Evolutionary conservation across 2,329 filamentous ascomycete species (phyloP), one percentile per base, ranked within the genome.

Genomic region (Nemania sp.): DNA sequence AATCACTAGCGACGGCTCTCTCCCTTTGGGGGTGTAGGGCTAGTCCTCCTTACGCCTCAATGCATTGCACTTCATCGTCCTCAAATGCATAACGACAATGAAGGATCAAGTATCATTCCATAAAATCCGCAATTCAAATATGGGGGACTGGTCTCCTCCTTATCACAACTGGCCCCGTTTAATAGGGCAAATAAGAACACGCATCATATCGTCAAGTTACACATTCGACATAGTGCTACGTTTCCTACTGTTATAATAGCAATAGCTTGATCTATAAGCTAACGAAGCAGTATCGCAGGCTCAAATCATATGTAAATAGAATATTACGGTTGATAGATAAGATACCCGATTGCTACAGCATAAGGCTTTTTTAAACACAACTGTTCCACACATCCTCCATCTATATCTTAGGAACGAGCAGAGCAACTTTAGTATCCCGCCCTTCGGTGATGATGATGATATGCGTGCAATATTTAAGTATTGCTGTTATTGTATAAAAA

Each of bases 321-420:
- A 52, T 49, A 27, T 38, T 15, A 32, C 35, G 20, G 52, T 61
- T 51, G 13, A 43, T 70, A 72, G 62, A 71, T 56, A 53, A 70
- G 69, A 74, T 72, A 73, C 73, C 71, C 70, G 49, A 67, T 71
- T 72, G 66, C 70, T 71, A 55, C 38, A 52, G 51, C 68, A 38
- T 27, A 22, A 49, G 43, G 54, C 60, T 63, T 54, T 63, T 54
- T 29, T 4, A 45, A 24, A 18, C 18, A 51, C 11, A 54, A 49
- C 13, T 10, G 26, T 26, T 13, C 26, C 11, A 15, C 43, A 11
- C 18, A 45, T 49, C 59, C 51, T 62, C 55, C 62, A 58, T 45
- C 8, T 22, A n/a, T 2, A 45, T 32, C 26, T 29, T 32, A 6
- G 27, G 29, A 56, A 58, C 5, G 18, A 43, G 26, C 24, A 29